A percentile compares a stretch with the other conserved stretches of the same genome.
Conservation (phyloP, 495 filamentous ascomycete species). For the Aspergillus egyptiacus region DNA sequence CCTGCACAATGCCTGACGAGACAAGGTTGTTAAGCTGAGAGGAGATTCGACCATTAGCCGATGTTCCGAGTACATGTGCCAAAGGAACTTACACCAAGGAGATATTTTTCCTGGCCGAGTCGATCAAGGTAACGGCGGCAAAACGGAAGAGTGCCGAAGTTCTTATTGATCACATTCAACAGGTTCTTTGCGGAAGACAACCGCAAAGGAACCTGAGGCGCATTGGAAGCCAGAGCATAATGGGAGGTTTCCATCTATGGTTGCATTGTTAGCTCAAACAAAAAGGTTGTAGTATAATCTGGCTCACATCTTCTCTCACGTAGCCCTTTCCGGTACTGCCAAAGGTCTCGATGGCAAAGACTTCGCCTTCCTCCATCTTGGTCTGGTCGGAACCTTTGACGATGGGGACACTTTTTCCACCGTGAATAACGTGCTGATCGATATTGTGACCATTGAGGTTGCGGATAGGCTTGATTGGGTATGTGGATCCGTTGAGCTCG, state of each 20-base stretch:
- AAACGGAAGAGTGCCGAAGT: slow-evolving; percentile 85
- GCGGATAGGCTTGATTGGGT: slow-evolving; percentile 78
- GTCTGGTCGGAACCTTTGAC: slow-evolving; percentile 74
- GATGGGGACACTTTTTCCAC: slow-evolving; percentile 83
- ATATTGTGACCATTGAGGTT: slow-evolving; percentile 91
- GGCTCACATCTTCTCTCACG: slow-evolving; percentile 68
- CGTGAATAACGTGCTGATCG: slow-evolving; percentile 79
- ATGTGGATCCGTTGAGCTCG: slow-evolving; percentile 66
- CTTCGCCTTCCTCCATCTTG: slow-evolving; percentile 92
- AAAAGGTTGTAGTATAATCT: background rate
- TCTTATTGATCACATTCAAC: slow-evolving; percentile 82
- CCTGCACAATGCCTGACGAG: slow-evolving; percentile 74
- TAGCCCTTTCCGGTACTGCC: slow-evolving; percentile 86
- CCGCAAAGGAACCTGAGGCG: slow-evolving; percentile 59
- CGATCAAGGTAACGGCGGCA: slow-evolving; percentile 82
- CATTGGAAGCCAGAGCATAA: slow-evolving; percentile 62
- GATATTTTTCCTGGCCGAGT: slow-evolving; percentile 81
- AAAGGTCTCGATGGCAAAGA: slow-evolving; percentile 91
- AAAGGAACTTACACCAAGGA: slow-evolving; percentile 61
- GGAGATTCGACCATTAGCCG: slow-evolving; percentile 17
- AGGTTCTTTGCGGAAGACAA: slow-evolving; percentile 74
- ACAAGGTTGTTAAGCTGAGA: slow-evolving; percentile 81
- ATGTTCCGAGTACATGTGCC: slow-evolving; percentile 1
- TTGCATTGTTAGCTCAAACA: slow-evolving; percentile 6
- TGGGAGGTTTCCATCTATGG: slow-evolving; percentile 67